These are phyloP conservation scores for Podila horticola DNA, from an alignment of 192 early-diverging fungal species.

Conservation along the genomic window DNA sequence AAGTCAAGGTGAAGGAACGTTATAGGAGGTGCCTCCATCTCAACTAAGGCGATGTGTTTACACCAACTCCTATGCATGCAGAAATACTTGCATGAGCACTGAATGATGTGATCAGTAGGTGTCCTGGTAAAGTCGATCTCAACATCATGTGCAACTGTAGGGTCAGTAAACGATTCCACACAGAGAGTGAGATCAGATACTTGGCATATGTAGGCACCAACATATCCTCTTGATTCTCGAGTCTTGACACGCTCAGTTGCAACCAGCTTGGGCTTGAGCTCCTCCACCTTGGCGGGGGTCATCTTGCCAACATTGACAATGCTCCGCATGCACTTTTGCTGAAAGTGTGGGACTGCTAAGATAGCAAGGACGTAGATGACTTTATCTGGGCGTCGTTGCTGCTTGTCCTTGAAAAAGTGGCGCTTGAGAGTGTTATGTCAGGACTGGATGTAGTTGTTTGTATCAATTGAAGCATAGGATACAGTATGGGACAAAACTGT, in stretches of 20 bases:
- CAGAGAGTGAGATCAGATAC: not conserved
- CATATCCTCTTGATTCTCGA: not conserved
- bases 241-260: slow-evolving; percentile 2
- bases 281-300: not conserved
- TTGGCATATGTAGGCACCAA: not conserved
- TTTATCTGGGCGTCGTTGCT: slow-evolving; percentile 8
- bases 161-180: slow-evolving; percentile 5
- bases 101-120: not conserved
- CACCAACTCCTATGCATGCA: not conserved
- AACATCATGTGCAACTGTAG: not conserved
- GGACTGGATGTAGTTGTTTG: slow-evolving; percentile 23
- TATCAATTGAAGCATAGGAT: slow-evolving; percentile 8
- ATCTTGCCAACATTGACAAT: slow-evolving; percentile 1
- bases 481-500: too few relatives aligned
- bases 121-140: slow-evolving; percentile 9
- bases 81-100: slow-evolving; percentile 9
- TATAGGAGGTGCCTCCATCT: not conserved
- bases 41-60: slow-evolving; percentile 18
- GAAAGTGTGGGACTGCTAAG: slow-evolving; percentile 12
- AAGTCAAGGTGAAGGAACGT: not conserved
- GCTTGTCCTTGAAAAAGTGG: slow-evolving; percentile 16
- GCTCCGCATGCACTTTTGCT: slow-evolving; percentile 6
- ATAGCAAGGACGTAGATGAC: slow-evolving; percentile 20
- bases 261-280: not conserved
- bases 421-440: slow-evolving; percentile 20